These are phyloP conservation scores for Cnidoscolus chayamansa DNA, from an alignment of 441 rosid species.

Conservation along the genomic window DNA sequence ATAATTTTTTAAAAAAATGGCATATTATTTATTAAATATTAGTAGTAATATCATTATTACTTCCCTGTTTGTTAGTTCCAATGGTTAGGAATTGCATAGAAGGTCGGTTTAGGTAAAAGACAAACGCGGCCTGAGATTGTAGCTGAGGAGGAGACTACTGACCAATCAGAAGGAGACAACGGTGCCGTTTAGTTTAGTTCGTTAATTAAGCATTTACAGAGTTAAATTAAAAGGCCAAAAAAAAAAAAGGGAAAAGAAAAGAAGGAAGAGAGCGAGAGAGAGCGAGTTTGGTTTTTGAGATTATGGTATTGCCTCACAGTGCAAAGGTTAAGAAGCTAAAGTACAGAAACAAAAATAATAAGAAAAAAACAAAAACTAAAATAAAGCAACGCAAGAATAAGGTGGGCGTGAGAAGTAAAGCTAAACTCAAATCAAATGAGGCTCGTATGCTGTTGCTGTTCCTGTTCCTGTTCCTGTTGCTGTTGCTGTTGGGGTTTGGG, in stretches of 20 bases:
- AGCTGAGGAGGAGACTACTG: not conserved
- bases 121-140: slow-evolving; percentile 5
- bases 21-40: too few species aligned
- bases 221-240: not conserved
- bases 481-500: not conserved
- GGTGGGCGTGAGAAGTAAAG: not conserved
- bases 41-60: too few species aligned
- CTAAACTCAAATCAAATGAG: not conserved
- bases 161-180: slow-evolving; percentile 7
- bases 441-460: not conserved
- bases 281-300: not conserved
- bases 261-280: not conserved
- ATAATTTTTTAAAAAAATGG: too few species aligned
- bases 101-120: not conserved
- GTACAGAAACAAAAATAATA: slow-evolving; percentile 10
- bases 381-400: not conserved
- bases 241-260: not conserved
- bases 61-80: too few species aligned
- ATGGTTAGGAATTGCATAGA: not conserved
- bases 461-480: not conserved
- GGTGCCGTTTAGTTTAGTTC: not conserved
- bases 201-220: not conserved
- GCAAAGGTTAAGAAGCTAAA: not conserved
- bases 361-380: too few species aligned
- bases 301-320: not conserved